A percentile compares a stretch with the other conserved stretches of the same genome.
Evolutionary conservation across 2,329 filamentous ascomycete genomes (phyloP).

Genomic region (Penicillium sp.): DNA sequence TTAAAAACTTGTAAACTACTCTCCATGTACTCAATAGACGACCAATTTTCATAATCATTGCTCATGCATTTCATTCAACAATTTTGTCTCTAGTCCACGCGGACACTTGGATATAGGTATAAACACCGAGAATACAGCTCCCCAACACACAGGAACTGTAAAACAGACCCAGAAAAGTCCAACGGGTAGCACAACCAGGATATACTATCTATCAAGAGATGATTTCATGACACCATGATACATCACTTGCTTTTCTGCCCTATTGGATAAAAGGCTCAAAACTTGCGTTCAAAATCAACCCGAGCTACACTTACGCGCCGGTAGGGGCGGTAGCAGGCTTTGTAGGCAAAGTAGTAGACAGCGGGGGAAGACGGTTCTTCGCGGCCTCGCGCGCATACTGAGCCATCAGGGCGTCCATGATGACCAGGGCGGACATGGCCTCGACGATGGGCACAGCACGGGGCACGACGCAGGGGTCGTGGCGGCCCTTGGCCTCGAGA

Average conservation of each 20-base stretch:
- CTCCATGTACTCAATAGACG: too few relatives aligned
- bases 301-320: conserved; percentile 19
- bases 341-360: conserved; percentile 45
- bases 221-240: background rate
- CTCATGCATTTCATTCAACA: conserved; percentile 28
- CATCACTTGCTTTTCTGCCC: background rate
- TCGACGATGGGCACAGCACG: conserved; percentile 76
- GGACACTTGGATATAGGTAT: conserved; percentile 14
- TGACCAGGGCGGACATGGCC: conserved; percentile 84
- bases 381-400: conserved; percentile 70
- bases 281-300: background rate
- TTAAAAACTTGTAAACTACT: too few relatives aligned
- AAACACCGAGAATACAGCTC: conserved; percentile 3
- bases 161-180: background rate
- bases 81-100: conserved; percentile 19
- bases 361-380: conserved; percentile 54
- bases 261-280: background rate
- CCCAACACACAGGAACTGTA: background rate
- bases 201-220: background rate
- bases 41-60: conserved; percentile 20
- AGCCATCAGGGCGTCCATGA: conserved; percentile 85
- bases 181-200: background rate
- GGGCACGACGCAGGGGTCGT: conserved; percentile 92
- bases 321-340: conserved; percentile 39
- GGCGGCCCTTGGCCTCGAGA: conserved; percentile 88